Percentiles rank a stretch among this genome's conserved stretches.
Evolutionary conservation across 192 early-diverging fungal species (phyloP).

Genomic region (Funneliformis mosseae): DNA sequence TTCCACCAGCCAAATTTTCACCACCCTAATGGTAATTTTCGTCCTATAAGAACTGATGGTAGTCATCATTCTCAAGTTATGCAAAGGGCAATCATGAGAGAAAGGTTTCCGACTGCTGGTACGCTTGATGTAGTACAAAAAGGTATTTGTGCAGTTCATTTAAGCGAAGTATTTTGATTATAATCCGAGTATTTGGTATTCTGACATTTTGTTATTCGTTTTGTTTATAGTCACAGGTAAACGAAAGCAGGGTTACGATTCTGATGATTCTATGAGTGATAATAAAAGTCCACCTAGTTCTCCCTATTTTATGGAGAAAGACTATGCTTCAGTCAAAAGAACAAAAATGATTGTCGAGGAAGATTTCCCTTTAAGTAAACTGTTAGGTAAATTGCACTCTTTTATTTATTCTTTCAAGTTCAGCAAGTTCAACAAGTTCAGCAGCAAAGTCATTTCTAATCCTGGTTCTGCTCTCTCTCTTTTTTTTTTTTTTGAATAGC

Average conservation of each 20-base stretch:
- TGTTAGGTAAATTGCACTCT: conserved; percentile 17
- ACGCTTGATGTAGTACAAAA: neutral
- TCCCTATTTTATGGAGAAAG: conserved; percentile 2
- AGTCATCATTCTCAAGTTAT: neutral
- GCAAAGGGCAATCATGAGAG: neutral
- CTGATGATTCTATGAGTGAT: conserved; percentile 27
- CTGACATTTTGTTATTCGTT: neutral
- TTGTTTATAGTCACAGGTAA: conserved; percentile 10
- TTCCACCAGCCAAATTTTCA: neutral
- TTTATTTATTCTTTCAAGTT: neutral
- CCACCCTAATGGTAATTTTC: neutral
- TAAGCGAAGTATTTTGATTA: neutral
- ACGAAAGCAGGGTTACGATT: conserved; percentile 20
- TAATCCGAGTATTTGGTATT: neutral
- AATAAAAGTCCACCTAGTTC: conserved; percentile 25
- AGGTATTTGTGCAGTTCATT: neutral
- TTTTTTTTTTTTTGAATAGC: conserved; percentile 34
- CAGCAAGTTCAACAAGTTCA: too few species aligned
- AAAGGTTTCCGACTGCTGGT: neutral
- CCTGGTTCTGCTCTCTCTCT: neutral
- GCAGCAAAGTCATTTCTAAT: neutral
- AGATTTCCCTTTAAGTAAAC: conserved; percentile 30
- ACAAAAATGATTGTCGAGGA: conserved; percentile 4
- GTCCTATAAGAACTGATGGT: conserved; percentile 3
- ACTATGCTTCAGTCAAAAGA: conserved; percentile 5